Evolutionary conservation across 2,329 filamentous ascomycete genomes (phyloP).

Genomic region (Aaosphaeria arxii): DNA sequence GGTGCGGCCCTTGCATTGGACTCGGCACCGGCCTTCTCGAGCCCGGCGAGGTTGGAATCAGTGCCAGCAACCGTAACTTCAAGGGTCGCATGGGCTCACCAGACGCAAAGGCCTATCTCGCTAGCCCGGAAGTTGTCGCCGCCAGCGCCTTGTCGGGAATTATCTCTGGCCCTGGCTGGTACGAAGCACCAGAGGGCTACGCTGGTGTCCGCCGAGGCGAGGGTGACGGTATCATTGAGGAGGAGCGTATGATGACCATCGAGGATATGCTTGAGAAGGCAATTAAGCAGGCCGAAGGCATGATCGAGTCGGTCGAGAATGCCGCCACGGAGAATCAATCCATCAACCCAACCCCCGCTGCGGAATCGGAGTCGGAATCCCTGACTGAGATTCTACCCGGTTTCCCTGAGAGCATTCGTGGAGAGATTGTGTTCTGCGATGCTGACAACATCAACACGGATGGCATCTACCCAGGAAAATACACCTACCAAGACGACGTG

Average conservation of each 20-base stretch:
- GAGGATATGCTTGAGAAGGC: constrained; percentile 71
- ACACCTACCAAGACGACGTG: constrained; percentile 88
- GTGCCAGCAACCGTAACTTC: constrained; percentile 83
- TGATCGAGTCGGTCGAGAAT: constrained; percentile 50
- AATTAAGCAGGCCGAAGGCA: constrained; percentile 63
- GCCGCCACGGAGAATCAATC: constrained; percentile 30
- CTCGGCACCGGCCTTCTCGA: constrained; percentile 77
- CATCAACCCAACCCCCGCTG: constrained; percentile 27
- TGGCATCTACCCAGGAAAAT: constrained; percentile 86
- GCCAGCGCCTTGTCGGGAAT: constrained; percentile 76
- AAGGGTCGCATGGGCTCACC: constrained; percentile 84
- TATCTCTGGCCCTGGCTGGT: constrained; percentile 76
- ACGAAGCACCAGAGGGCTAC: constrained; percentile 67
- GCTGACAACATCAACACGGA: constrained; percentile 89
- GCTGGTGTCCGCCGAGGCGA: constrained; percentile 68
- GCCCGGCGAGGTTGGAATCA: constrained; percentile 81
- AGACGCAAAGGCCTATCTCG: constrained; percentile 79
- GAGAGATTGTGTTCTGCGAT: constrained; percentile 87
- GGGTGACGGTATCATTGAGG: constrained; percentile 63
- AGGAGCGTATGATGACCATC: constrained; percentile 63
- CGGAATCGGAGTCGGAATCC: constrained; percentile 34
- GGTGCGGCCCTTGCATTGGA: constrained; percentile 85
- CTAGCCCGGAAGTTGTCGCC: constrained; percentile 86
- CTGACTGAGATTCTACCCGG: constrained; percentile 74
- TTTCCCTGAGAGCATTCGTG: constrained; percentile 78